Evolutionary conservation across 2,329 filamentous ascomycete genomes (phyloP).

Genomic region (Cercospora sp.): DNA sequence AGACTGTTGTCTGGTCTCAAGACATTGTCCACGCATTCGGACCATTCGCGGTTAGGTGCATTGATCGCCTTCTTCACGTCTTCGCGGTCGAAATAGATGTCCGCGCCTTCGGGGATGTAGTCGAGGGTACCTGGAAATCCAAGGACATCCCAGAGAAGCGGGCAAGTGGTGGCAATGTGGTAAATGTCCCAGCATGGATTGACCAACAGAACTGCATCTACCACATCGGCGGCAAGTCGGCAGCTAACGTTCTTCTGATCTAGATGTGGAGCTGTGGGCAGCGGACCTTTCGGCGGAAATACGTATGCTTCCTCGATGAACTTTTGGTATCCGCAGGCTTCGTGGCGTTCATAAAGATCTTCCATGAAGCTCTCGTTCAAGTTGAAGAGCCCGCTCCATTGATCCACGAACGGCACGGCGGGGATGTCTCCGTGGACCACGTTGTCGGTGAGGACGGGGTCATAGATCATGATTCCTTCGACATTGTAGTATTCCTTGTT

Average conservation of each 20-base stretch:
- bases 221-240: slow-evolving; percentile 50
- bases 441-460: slow-evolving; percentile 62
- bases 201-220: slow-evolving; percentile 52
- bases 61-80: slow-evolving; percentile 44
- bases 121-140: slow-evolving; percentile 65
- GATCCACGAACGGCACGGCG: slow-evolving; percentile 60
- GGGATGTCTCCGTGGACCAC: slow-evolving; percentile 54
- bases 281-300: slow-evolving; percentile 65
- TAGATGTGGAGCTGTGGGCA: slow-evolving; percentile 56
- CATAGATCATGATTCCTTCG: slow-evolving; percentile 69
- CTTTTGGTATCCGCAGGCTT: slow-evolving; percentile 62
- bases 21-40: slow-evolving; percentile 55
- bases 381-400: slow-evolving; percentile 60
- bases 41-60: slow-evolving; percentile 64
- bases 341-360: slow-evolving; percentile 51
- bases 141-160: slow-evolving; percentile 67
- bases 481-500: slow-evolving; percentile 68
- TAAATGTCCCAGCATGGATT: slow-evolving; percentile 84
- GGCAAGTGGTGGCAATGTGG: slow-evolving; percentile 70
- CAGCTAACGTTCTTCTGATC: slow-evolving; percentile 54
- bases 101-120: slow-evolving; percentile 63
- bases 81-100: slow-evolving; percentile 48
- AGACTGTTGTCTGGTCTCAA: slow-evolving; percentile 54
- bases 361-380: slow-evolving; percentile 62
- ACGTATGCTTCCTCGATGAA: slow-evolving; percentile 63